phyloP scores from a whole-genome alignment of 208 protist genomes.

The Vickermania spadyakhi region DNA sequence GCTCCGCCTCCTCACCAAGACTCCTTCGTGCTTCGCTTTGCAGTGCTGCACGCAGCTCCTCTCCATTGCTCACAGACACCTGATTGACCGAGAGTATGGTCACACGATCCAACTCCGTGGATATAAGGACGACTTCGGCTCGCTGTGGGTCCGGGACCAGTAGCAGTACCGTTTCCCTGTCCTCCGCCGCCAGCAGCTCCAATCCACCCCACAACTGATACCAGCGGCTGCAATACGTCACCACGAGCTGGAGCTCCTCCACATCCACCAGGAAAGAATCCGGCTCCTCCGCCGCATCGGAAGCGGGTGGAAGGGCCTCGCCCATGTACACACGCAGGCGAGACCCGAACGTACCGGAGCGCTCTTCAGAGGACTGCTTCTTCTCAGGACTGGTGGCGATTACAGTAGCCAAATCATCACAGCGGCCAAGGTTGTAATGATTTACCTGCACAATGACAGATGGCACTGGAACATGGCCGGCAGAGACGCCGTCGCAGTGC shows the following conservation, averaged over 20 bases:
- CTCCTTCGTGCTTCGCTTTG: background rate
- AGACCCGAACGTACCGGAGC: background rate
- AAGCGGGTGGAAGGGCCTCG: too few relatives aligned
- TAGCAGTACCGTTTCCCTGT: background rate
- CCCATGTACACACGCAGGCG: background rate
- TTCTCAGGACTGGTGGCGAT: background rate
- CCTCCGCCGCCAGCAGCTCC: background rate
- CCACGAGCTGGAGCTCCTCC: background rate
- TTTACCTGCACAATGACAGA: conserved; percentile 9
- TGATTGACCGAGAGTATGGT: conserved; percentile 25
- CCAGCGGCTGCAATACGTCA: background rate
- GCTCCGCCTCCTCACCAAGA: background rate
- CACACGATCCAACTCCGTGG: background rate
- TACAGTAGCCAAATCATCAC: background rate
- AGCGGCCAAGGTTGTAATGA: background rate
- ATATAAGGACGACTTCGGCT: background rate
- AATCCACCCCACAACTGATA: background rate
- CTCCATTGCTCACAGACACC: conserved; percentile 9
- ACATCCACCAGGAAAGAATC: too few relatives aligned
- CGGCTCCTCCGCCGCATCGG: too few relatives aligned
- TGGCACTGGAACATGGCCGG: conserved; percentile 8
- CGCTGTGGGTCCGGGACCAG: background rate
- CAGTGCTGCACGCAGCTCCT: conserved; percentile 21
- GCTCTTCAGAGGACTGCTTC: too few relatives aligned
- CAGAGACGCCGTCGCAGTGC: background rate